A percentile compares a stretch with the other conserved stretches of the same genome.
Conservation (phyloP, 441 rosid species). For the Populus trichocarpa region DNA sequence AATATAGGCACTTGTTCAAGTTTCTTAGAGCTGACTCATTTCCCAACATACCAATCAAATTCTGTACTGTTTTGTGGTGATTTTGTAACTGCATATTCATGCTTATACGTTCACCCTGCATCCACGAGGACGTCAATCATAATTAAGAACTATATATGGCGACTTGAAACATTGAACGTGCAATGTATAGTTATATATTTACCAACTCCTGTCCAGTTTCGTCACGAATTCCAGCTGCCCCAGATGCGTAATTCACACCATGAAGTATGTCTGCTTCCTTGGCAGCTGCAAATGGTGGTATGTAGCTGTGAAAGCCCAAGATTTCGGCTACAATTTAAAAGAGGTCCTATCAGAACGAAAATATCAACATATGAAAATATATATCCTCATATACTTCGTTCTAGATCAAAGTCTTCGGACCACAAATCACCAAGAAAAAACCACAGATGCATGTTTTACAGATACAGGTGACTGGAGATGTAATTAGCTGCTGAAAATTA, state of each 20-base stretch:
- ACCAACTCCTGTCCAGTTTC: neutral
- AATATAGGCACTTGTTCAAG: slow-evolving; percentile 15
- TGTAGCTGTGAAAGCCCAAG: neutral
- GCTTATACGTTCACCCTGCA: neutral
- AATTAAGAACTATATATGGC: neutral
- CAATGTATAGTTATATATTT: neutral
- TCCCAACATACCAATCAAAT: neutral
- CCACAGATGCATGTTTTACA: neutral
- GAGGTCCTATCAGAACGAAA: neutral
- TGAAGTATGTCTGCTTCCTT: neutral
- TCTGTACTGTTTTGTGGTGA: neutral
- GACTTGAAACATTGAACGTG: neutral
- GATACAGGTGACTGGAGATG: neutral
- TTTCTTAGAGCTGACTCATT: neutral
- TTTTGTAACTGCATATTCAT: neutral
- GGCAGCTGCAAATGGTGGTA: neutral
- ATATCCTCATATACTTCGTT: neutral
- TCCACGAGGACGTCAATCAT: neutral
- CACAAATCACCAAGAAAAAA: neutral
- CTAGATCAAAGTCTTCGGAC: neutral
- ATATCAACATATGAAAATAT: neutral
- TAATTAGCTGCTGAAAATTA: neutral
- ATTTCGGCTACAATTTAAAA: neutral
- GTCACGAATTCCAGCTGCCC: neutral
- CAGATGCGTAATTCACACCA: neutral